Evolutionary conservation across 176 grass and related monocot genomes (phyloP).

Genomic region (Zea luxurians): DNA sequence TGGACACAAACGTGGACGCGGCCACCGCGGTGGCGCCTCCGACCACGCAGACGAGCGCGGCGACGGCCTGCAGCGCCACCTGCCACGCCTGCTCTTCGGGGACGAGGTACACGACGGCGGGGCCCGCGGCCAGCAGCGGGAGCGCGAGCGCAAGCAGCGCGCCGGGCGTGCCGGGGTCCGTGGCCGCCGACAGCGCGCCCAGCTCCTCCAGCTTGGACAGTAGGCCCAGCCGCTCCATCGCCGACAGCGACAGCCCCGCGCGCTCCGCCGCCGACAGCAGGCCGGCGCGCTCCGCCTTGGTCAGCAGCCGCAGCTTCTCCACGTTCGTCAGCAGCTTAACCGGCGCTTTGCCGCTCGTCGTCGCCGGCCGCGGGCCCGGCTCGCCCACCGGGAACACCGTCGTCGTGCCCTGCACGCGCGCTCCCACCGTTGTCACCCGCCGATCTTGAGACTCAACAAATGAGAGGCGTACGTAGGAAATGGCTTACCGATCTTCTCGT

Average conservation of each 20-base stretch:
- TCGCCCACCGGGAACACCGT: conserved; percentile 81
- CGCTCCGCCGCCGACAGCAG: conserved; percentile 84
- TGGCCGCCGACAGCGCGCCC: conserved; percentile 77
- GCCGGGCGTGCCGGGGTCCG: conserved; percentile 68
- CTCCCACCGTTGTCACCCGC: too few relatives aligned
- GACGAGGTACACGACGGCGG: conserved; percentile 67
- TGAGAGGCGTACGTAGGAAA: background rate
- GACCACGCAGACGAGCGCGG: conserved; percentile 59
- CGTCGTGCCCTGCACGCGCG: conserved; percentile 52
- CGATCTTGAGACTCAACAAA: background rate
- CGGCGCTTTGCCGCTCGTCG: conserved; percentile 27
- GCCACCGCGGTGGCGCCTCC: conserved; percentile 81
- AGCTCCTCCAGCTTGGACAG: conserved; percentile 94
- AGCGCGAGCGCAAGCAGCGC: conserved; percentile 59
- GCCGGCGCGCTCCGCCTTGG: conserved; percentile 89
- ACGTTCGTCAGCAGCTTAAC: conserved; percentile 95
- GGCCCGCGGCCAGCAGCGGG: conserved; percentile 61
- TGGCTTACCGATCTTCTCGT: conserved; percentile 43
- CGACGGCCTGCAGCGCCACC: conserved; percentile 69
- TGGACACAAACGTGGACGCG: conserved; percentile 82
- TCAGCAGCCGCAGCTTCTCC: conserved; percentile 86
- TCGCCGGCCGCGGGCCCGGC: conserved; percentile 39
- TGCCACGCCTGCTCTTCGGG: conserved; percentile 85
- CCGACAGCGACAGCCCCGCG: conserved; percentile 77
- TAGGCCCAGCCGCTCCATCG: conserved; percentile 76